These are phyloP conservation scores for Elsinoe batatas DNA, from an alignment of 2,329 filamentous ascomycete genomes.

Conservation along the genomic window DNA sequence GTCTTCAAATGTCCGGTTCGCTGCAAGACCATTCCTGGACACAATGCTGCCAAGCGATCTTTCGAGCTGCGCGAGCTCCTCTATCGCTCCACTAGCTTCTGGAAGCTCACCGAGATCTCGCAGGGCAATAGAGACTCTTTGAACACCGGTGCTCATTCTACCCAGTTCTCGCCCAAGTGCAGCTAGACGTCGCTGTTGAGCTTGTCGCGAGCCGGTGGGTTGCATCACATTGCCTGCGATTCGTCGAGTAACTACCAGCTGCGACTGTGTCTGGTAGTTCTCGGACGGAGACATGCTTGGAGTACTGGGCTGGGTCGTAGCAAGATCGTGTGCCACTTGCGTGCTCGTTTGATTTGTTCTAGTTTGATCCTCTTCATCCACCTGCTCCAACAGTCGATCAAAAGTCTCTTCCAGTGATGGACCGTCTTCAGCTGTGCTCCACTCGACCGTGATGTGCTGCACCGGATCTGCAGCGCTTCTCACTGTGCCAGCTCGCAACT, in stretches of 20 bases:
- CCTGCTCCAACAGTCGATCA: conserved; percentile 26
- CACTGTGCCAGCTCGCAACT: conserved; percentile 30
- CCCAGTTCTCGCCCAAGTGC: conserved; percentile 29
- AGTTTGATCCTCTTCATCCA: conserved; percentile 19
- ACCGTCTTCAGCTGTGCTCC: conserved; percentile 14
- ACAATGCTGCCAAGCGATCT: conserved; percentile 23
- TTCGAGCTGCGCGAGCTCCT: conserved; percentile 22
- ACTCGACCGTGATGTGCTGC: conserved; percentile 14
- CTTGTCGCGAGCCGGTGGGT: conserved; percentile 24
- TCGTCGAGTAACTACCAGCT: too few species aligned
- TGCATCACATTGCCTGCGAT: conserved; percentile 15
- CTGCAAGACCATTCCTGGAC: background rate
- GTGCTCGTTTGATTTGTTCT: background rate
- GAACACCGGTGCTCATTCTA: conserved; percentile 30
- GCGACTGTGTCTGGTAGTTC: background rate
- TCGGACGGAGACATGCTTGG: background rate
- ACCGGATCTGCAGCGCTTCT: conserved; percentile 22
- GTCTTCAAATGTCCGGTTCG: background rate
- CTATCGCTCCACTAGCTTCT: conserved; percentile 24
- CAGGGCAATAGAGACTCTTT: conserved; percentile 29
- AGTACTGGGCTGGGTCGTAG: background rate
- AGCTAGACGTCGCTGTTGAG: conserved; percentile 27
- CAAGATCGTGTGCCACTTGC: background rate
- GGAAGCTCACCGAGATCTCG: conserved; percentile 28
- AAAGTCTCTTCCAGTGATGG: conserved; percentile 27